Evolutionary conservation across 2,329 filamentous ascomycete genomes (phyloP).

Genomic region (Paraphoma chrysanthemicola): DNA sequence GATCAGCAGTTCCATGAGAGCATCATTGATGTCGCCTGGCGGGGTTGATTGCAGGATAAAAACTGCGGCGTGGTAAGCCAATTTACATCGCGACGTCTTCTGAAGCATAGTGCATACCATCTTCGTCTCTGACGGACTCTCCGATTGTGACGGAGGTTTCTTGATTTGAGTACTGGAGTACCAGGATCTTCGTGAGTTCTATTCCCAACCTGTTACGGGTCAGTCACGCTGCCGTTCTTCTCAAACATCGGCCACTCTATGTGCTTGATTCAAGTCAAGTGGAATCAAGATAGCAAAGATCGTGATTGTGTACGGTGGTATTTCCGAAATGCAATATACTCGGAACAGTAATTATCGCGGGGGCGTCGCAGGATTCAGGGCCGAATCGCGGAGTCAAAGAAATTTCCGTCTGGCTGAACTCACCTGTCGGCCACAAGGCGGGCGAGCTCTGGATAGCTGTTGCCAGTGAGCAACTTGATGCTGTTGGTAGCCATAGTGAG

Average conservation of each 20-base stretch:
- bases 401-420: conserved; percentile 25
- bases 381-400: conserved; percentile 11
- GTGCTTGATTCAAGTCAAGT: neutral
- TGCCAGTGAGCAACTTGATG: conserved; percentile 77
- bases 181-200: conserved; percentile 79
- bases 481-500: conserved; percentile 71
- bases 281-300: neutral
- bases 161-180: conserved; percentile 84
- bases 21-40: conserved; percentile 96
- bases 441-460: conserved; percentile 76
- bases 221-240: conserved; percentile 14
- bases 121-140: conserved; percentile 95
- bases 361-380: conserved; percentile 7
- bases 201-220: conserved; percentile 69
- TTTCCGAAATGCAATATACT: neutral
- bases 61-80: conserved; percentile 59
- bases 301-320: neutral
- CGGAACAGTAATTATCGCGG: neutral
- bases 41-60: conserved; percentile 96
- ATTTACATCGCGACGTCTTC: neutral
- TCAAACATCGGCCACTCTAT: neutral
- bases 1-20: conserved; percentile 96
- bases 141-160: conserved; percentile 92
- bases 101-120: conserved; percentile 63
- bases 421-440: conserved; percentile 73